phyloP scores from a whole-genome alignment of 139 green algal genomes.

The Chlamydomonas urium region DNA sequence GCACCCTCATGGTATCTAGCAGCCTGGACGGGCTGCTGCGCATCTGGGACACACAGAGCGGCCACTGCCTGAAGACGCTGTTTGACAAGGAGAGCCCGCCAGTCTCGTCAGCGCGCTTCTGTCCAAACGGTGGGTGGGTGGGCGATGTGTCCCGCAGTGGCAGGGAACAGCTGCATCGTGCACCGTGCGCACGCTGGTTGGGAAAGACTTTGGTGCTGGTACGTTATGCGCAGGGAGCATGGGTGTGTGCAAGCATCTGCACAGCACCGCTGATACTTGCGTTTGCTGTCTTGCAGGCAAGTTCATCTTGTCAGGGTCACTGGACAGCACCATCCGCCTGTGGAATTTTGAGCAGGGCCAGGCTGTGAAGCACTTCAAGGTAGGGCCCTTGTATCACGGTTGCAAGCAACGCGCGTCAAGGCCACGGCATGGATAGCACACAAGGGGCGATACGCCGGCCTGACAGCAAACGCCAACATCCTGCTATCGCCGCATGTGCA shows the following conservation, averaged over 20 bases:
- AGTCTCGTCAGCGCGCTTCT: conserved; percentile 75
- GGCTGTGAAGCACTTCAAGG: conserved; percentile 55
- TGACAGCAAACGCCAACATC: neutral
- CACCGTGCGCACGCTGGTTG: neutral
- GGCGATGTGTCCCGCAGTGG: no score
- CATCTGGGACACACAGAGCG: conserved; percentile 62
- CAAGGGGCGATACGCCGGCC: neutral
- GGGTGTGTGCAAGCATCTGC: neutral
- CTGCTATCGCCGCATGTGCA: no score
- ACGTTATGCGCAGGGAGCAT: neutral
- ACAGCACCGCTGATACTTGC: neutral
- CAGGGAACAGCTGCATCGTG: no score
- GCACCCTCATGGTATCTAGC: conserved; percentile 60
- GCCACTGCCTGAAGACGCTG: conserved; percentile 80
- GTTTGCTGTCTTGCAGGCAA: conserved; percentile 21
- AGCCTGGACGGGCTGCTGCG: conserved; percentile 77
- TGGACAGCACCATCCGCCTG: conserved; percentile 59
- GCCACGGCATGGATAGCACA: neutral
- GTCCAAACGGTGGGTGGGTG: conserved; percentile 81
- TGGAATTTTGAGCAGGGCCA: conserved; percentile 68
- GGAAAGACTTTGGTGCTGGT: neutral
- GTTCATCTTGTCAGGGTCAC: conserved; percentile 60
- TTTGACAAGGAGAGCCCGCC: conserved; percentile 65
- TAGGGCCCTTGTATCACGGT: no score
- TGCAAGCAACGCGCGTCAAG: conserved; percentile 13